phyloP scores from a whole-genome alignment of 1,284 basidiomycete species.

The Porodaedalea pini region DNA sequence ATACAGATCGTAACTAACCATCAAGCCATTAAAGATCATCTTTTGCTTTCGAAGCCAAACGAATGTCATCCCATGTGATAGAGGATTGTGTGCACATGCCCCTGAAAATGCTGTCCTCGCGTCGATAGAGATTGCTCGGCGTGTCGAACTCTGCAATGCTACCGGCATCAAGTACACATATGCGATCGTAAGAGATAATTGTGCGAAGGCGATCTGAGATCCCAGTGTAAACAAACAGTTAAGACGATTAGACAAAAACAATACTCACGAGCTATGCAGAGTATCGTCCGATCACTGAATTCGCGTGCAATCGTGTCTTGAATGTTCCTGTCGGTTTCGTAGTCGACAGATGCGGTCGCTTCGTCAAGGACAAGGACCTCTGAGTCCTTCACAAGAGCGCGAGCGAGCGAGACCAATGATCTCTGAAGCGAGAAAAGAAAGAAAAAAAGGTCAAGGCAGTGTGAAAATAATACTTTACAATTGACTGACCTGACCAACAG shows the following conservation, averaged over 20 bases:
- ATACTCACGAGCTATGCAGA: conserved; percentile 72
- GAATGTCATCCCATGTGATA: conserved; percentile 66
- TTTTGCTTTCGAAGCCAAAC: conserved; percentile 34
- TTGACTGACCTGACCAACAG: conserved; percentile 58
- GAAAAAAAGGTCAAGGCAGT: neutral
- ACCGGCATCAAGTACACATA: conserved; percentile 74
- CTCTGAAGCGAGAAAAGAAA: conserved; percentile 40
- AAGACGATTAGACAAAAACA: conserved; percentile 3
- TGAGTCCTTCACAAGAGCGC: conserved; percentile 77
- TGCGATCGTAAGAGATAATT: conserved; percentile 71
- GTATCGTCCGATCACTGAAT: conserved; percentile 75
- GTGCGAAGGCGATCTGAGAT: conserved; percentile 64
- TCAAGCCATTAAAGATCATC: neutral
- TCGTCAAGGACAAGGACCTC: conserved; percentile 79
- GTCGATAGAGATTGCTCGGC: conserved; percentile 60
- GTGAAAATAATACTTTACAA: neutral
- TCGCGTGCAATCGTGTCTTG: conserved; percentile 84
- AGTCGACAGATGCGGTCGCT: conserved; percentile 77
- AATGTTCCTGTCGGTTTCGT: conserved; percentile 80
- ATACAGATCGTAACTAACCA: neutral
- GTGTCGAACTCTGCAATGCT: conserved; percentile 69
- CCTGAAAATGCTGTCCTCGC: conserved; percentile 58
- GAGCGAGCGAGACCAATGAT: conserved; percentile 76
- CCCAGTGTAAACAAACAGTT: neutral
- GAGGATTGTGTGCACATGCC: conserved; percentile 71